Evolutionary conservation across 148 eudicot species (phyloP).

Genomic region (Cornus controversa): DNA sequence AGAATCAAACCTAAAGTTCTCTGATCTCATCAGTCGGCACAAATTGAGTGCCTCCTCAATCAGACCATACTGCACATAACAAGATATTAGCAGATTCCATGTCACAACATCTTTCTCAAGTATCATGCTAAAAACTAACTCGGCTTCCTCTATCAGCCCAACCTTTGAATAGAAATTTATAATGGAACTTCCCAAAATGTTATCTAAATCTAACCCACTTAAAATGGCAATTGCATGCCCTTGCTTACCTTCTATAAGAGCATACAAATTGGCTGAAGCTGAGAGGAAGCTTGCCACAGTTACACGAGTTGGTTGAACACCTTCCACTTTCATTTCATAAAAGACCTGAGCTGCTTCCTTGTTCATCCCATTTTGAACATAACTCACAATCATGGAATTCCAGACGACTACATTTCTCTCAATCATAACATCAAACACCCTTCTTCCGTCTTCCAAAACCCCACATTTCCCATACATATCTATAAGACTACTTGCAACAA

Average conservation of each 20-base stretch:
- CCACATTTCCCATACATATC: slow-evolving; percentile 76
- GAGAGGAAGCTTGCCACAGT: slow-evolving; percentile 52
- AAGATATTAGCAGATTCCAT: slow-evolving; percentile 60
- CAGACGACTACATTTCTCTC: slow-evolving; percentile 51
- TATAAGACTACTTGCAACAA: slow-evolving; percentile 55
- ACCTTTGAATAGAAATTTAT: slow-evolving; percentile 53
- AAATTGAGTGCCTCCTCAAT: slow-evolving; percentile 28
- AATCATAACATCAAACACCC: slow-evolving; percentile 43
- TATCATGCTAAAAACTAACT: slow-evolving; percentile 45
- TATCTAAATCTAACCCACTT: slow-evolving; percentile 41
- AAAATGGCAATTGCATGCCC: slow-evolving; percentile 49
- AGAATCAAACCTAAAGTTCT: slow-evolving; percentile 45
- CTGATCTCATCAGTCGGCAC: slow-evolving; percentile 44
- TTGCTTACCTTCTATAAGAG: slow-evolving; percentile 51
- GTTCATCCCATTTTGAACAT: slow-evolving; percentile 51
- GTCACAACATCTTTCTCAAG: slow-evolving; percentile 56
- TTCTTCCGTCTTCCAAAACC: slow-evolving; percentile 33
- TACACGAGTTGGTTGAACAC: slow-evolving; percentile 48
- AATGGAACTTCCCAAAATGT: slow-evolving; percentile 57
- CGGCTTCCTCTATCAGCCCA: slow-evolving; percentile 47
- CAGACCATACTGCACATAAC: slow-evolving; percentile 43
- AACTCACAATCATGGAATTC: slow-evolving; percentile 58
- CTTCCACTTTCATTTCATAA: slow-evolving; percentile 49
- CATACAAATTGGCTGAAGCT: slow-evolving; percentile 49
- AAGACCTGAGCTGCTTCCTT: slow-evolving; percentile 50